A percentile compares a stretch with the other conserved stretches of the same genome.
Evolutionary conservation across 768 basidiomycete genomes (phyloP).

Genomic region (Lentinula guzmanii): DNA sequence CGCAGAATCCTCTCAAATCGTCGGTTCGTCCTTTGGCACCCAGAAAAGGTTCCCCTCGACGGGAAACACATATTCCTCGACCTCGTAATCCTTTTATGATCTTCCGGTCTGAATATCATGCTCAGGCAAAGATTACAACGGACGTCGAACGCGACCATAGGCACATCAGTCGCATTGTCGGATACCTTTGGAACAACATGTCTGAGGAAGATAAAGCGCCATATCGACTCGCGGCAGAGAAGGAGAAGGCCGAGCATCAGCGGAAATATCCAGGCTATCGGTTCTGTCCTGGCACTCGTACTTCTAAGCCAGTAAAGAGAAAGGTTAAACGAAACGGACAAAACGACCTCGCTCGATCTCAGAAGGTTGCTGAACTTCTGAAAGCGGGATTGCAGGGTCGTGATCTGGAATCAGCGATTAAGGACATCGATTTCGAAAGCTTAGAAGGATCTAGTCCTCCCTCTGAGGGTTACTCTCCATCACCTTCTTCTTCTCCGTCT

Average conservation of each 20-base stretch:
- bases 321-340: slow-evolving; percentile 46
- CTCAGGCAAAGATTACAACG: slow-evolving; percentile 40
- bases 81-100: slow-evolving; percentile 85
- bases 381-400: slow-evolving; percentile 43
- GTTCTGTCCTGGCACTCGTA: slow-evolving; percentile 40
- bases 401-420: slow-evolving; percentile 41
- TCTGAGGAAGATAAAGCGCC: slow-evolving; percentile 41
- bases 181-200: slow-evolving; percentile 48
- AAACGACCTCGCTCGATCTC: slow-evolving; percentile 43
- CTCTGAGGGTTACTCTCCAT: slow-evolving; percentile 4
- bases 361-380: slow-evolving; percentile 43
- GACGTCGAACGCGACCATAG: slow-evolving; percentile 51
- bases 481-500: not conserved
- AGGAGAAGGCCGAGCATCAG: slow-evolving; percentile 45
- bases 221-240: slow-evolving; percentile 46
- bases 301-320: slow-evolving; percentile 39
- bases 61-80: slow-evolving; percentile 56
- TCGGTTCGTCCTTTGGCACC: not conserved
- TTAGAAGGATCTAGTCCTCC: not conserved
- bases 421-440: slow-evolving; percentile 19
- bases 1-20: not conserved
- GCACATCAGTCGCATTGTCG: slow-evolving; percentile 52
- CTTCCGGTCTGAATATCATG: slow-evolving; percentile 56
- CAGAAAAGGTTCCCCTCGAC: slow-evolving; percentile 14
- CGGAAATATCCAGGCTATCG: slow-evolving; percentile 48